Base-by-base conservation (phyloP, 306 rosid genomes). In the Quercus aquifolioides region DNA sequence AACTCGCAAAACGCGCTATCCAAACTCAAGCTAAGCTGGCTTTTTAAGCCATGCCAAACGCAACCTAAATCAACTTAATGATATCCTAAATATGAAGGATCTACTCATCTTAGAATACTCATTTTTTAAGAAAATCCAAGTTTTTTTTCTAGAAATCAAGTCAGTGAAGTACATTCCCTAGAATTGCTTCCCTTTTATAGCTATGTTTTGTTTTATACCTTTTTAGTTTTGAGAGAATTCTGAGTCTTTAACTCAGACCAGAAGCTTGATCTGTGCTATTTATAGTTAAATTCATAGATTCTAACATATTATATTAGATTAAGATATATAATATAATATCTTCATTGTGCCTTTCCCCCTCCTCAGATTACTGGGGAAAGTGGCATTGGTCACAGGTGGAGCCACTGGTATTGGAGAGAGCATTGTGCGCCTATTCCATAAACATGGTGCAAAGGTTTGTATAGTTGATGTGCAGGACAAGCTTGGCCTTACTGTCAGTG, bases 371-470 rank as follows among this genome's bases (percentile, higher is more conserved):
- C 68, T 75, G 71, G 97, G 95, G 73, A 94, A 92, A 83, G 97
- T 94, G 82, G 97, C 99, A 76, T 65, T 94, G 82, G 90, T 94
- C 20, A 92, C 99, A 0, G 97, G 99, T 5, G 97, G 99, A 55
- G 99, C 99, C 64, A 69, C 87, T 23, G 98, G 98, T 54, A 92
- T 94, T 67, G 98, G 98, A 55, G 97, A 91, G 83, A 88, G 94
- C 89, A 89, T 94, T 23, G 89, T 82, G 8, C 92, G 90, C 19
- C 84, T 92, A 35, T 90, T 94, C 83, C 90, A 85, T 38, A 63
- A 11, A 26, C 97, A 94, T 15, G 98, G 97, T 57, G 97, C 98
- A 43, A 92, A 92, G 85, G 83, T 94, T 15, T 92, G 97, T 71
- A 63, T 92, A 28, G 97, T 84, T 19, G 98, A 94, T 59, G 51